Evolutionary conservation across 139 green algal species (phyloP).

Genomic region (Chlorella sp.): DNA sequence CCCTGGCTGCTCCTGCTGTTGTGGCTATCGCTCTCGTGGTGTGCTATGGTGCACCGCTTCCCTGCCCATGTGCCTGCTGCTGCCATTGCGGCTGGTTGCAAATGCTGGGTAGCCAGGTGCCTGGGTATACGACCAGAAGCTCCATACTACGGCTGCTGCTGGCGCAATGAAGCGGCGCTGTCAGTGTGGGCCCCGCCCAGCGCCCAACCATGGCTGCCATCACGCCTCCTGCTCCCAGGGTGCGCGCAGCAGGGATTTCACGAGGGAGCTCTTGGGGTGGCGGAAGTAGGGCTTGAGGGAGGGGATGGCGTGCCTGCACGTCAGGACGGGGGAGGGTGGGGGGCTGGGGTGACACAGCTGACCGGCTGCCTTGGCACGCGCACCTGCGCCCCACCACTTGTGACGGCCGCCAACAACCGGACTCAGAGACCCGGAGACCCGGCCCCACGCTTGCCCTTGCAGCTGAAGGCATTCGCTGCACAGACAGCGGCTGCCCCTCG

Average conservation of each 20-base stretch:
- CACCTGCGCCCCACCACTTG: not conserved
- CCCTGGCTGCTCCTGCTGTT: too few relatives aligned
- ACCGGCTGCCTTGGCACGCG: too few relatives aligned
- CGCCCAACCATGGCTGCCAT: not conserved
- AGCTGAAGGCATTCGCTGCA: not conserved
- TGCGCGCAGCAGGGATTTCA: not conserved
- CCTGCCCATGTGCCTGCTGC: not conserved
- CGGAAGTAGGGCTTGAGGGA: conserved; percentile 17
- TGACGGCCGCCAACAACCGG: not conserved
- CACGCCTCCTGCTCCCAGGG: conserved; percentile 31
- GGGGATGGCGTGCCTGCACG: conserved; percentile 12
- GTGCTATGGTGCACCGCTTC: not conserved
- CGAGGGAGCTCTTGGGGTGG: not conserved
- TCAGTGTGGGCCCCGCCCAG: too few relatives aligned
- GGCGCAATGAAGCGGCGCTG: not conserved
- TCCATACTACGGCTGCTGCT: not conserved
- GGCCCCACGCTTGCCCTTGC: not conserved
- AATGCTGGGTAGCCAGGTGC: not conserved
- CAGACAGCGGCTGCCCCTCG: too few relatives aligned
- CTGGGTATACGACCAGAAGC: too few relatives aligned
- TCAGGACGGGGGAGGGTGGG: too few relatives aligned
- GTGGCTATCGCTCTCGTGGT: too few relatives aligned
- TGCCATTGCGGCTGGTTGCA: not conserved
- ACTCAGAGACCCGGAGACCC: not conserved
- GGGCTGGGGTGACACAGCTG: not conserved